Base-by-base conservation (phyloP, 345 rosid species). In the Arabidopsis arenosa region DNA sequence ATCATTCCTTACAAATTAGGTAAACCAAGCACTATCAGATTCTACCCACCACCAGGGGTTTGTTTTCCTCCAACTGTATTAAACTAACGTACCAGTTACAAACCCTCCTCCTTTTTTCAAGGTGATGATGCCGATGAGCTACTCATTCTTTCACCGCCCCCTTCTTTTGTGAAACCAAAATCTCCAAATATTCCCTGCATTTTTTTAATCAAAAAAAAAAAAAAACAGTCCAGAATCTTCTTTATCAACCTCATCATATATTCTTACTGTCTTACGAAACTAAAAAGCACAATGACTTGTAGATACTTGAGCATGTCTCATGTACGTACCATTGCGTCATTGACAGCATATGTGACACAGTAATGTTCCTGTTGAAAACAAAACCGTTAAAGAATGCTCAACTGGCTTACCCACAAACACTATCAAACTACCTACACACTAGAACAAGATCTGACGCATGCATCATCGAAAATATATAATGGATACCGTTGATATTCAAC, bases 281-380 rank as follows among this genome's bases (percentile, higher is more conserved):
- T 43, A 59, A 54, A 47, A 43, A 0, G 63, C 36, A 68, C 4
- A 45, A 55, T 39, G 13, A 40, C 6, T 47, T 47, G 8, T 43
- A 4, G 32, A 18, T 10, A 62, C 54, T 75, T 43, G 43, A 37
- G 63, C 72, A 58, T 23, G 58, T 18, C 71, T 43, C 71, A 45
- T 65, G 15, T 48, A 81, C 96, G 51, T 90, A 90, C 96, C 98
- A 87, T 83, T 54, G 86, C 78, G 73, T 95, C 98, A 79, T 89
- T 89, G 79, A 95, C 88, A 69, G 96, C 98, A 79, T 79, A 84
- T 39, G 93, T 81, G 61, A 92, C 96, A 41, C 98, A 95, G 79
- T 90, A 90, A 48, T 79, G 79, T 74, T 79, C 82, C 82, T 75
- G 73, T 61, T 26, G 62, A 36, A 67, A 21, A 64, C 45, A 40